phyloP scores from a whole-genome alignment of 2,329 filamentous ascomycete species.

The Aspergillus floridensis region DNA sequence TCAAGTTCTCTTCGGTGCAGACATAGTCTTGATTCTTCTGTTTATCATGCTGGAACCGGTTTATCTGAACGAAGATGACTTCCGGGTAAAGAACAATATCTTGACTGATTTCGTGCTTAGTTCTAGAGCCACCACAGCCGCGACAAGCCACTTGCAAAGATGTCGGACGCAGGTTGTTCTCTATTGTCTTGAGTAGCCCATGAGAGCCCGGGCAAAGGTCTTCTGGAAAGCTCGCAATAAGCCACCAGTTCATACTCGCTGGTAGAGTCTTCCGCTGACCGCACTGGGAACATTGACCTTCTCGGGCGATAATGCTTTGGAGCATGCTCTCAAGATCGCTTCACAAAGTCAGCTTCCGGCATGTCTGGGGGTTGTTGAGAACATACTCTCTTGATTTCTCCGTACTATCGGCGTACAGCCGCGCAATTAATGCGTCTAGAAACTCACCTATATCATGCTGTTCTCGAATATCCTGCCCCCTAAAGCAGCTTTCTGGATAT shows the following conservation, averaged over 20 bases:
- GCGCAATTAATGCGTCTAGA: constrained; percentile 12
- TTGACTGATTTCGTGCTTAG: constrained; percentile 1
- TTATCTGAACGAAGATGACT: constrained; percentile 22
- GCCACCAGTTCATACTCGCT: neutral
- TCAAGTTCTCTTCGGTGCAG: constrained; percentile 4
- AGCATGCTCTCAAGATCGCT: neutral
- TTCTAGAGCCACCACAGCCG: neutral
- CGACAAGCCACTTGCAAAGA: neutral
- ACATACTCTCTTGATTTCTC: neutral
- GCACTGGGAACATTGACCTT: neutral
- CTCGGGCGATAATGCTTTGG: neutral
- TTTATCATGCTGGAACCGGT: constrained; percentile 6
- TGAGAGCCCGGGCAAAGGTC: neutral
- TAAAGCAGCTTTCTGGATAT: neutral
- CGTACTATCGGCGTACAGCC: constrained; percentile 1
- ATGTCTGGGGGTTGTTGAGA: neutral
- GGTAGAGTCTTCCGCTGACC: neutral
- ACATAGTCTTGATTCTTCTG: neutral
- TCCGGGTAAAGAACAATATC: constrained; percentile 17
- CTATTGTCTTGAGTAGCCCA: neutral
- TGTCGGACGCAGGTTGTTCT: neutral
- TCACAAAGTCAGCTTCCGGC: neutral
- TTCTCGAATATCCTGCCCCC: neutral
- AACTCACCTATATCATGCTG: constrained; percentile 22
- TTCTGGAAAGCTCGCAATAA: neutral